A percentile compares a stretch with the other conserved stretches of the same genome.
Conservation (phyloP, 176 grass and related monocot species). For the Luzula sylvatica region DNA sequence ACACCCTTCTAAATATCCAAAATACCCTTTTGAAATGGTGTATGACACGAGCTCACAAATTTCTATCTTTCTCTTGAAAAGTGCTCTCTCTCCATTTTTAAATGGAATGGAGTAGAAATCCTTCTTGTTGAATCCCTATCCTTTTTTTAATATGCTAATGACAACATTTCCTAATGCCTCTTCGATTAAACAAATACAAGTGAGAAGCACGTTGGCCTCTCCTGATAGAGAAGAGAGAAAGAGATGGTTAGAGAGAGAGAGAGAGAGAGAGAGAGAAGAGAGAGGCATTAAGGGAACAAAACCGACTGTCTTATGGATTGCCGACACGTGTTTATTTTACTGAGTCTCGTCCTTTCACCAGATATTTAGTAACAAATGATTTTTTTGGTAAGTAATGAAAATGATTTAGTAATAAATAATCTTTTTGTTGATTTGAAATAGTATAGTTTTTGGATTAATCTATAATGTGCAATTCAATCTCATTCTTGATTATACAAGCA, state of each 20-base stretch:
- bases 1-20: no score
- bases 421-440: no score
- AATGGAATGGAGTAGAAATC: constrained; percentile 22
- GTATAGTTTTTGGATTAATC: no score
- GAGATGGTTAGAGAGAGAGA: background rate
- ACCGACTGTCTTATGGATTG: constrained; percentile 1
- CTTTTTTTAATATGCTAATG: background rate
- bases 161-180: background rate
- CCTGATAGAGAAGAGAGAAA: background rate
- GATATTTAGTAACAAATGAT: no score
- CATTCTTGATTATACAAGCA: no score
- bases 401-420: no score
- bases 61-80: no score
- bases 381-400: constrained; percentile 21
- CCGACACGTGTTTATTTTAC: constrained; percentile 12
- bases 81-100: constrained; percentile 49
- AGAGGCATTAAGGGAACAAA: background rate
- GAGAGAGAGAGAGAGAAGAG: background rate
- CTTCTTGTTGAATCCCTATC: background rate
- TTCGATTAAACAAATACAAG: background rate
- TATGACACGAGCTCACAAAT: no score
- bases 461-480: no score
- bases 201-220: background rate
- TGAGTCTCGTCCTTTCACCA: no score
- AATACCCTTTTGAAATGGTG: no score